Evolutionary conservation across 169 alveolate species (phyloP).

Genomic region (Toxoplasma gondii): DNA sequence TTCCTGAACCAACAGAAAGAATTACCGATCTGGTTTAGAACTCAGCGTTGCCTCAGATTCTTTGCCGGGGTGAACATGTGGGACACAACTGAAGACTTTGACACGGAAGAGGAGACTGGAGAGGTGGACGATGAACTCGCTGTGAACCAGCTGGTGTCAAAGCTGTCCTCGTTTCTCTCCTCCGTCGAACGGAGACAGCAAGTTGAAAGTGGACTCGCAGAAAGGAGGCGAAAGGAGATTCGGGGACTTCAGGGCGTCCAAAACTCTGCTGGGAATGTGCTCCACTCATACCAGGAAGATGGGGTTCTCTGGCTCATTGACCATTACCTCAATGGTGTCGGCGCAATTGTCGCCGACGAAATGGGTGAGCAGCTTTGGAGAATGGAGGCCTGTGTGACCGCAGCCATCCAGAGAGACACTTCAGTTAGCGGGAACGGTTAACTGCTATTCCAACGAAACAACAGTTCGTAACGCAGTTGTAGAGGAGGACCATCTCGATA

Average conservation of each 20-base stretch:
- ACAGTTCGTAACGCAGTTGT: no score
- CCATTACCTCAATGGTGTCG: neutral
- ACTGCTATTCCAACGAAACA: no score
- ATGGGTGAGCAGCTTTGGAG: conserved; percentile 35
- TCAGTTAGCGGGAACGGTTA: neutral
- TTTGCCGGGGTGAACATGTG: neutral
- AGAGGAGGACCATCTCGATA: no score
- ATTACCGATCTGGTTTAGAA: no score
- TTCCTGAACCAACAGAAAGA: neutral
- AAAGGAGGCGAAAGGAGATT: neutral
- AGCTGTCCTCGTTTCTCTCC: neutral
- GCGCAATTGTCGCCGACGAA: conserved; percentile 59
- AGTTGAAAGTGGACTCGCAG: neutral
- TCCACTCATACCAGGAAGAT: conserved; percentile 27
- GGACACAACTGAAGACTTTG: neutral
- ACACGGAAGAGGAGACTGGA: neutral
- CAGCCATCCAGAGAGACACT: neutral
- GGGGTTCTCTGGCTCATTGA: conserved; percentile 43
- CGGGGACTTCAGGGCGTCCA: neutral
- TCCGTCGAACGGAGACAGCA: neutral
- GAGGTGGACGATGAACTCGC: neutral
- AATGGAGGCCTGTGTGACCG: neutral
- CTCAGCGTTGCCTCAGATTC: no score
- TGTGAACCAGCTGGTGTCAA: neutral
- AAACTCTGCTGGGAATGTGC: neutral